Evolutionary conservation across 352 stramenopile species (phyloP), one percentile per base, ranked within the genome.

Genomic region (Phytophthora tentaculata): DNA sequence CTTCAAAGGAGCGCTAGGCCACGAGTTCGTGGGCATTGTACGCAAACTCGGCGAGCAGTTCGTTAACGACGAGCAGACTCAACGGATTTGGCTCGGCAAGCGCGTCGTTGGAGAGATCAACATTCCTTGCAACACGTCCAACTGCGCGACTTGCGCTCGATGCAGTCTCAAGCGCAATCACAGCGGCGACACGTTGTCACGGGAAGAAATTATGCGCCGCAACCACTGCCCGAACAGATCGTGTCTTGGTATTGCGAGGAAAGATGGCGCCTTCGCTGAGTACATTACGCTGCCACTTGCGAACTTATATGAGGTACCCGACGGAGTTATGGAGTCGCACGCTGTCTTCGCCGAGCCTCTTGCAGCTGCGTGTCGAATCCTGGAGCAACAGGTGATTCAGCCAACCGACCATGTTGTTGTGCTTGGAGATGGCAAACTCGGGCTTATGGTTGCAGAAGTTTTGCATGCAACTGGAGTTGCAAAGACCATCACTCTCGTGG

Each of bases 41-140:
- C 75, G 86, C 20, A 57, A 86, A 47, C 60, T 97, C 20, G 78
- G 82, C 35, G 55, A 51, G 13, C 54, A 79, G 41, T 70, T 50
- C 22, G 24, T 28, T 7, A 68, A 78, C 13, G 70, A 76, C 16
- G 50, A 64, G 24, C 28, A 65, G 22, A 62, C 49, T 13, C 61
- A 65, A 17, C 51, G 17, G 20, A 57, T 57, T 20, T 87, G 83
- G 86, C 56, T 96, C 0, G 84, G 85, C 17, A 83, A 94, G 65
- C 89, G 93, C 28, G 91, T 97, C 23, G 94, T 96, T 24, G 93
- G 87, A 17, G 93, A 98, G 73, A 97, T 98, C 51, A 98, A 98
- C 68, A 71, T 97, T 51, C 83, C 87, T 22, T 97, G 91, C 61
- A 77, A 86, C 20, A 68, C 80, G 44, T 58, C 61, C 14, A 79